These are phyloP conservation scores for Laguncularia racemosa DNA, from an alignment of 345 rosid species.

Conservation along the genomic window DNA sequence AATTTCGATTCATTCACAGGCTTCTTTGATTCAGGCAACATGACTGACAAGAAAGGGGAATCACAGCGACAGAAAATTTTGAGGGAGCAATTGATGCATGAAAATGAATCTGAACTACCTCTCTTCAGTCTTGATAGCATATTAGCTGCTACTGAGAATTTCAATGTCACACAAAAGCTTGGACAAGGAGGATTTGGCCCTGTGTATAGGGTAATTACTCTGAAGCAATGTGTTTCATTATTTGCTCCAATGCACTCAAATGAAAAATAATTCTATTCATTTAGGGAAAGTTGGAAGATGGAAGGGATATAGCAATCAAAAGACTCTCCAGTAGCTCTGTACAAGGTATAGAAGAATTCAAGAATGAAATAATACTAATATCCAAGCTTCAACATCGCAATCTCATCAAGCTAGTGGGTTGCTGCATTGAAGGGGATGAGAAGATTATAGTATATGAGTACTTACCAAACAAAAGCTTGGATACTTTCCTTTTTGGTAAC, in stretches of 20 bases:
- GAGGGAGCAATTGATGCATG: not conserved
- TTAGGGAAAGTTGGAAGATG: conserved; percentile 40
- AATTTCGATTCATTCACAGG: not conserved
- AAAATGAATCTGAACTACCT: not conserved
- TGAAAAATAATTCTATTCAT: not conserved
- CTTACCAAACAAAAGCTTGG: conserved; percentile 18
- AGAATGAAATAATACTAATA: conserved; percentile 11
- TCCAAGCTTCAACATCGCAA: conserved; percentile 19
- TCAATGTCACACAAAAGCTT: conserved; percentile 1
- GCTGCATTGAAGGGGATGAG: conserved; percentile 9
- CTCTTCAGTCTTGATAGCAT: not conserved
- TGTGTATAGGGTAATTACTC: conserved; percentile 4
- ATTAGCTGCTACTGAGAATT: not conserved
- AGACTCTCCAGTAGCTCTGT: conserved; percentile 13
- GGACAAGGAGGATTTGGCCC: conserved; percentile 13
- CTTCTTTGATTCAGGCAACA: not conserved
- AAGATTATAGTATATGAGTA: conserved; percentile 16
- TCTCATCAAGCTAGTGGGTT: conserved; percentile 18
- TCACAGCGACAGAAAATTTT: not conserved
- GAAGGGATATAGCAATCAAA: conserved; percentile 16
- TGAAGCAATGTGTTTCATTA: not conserved
- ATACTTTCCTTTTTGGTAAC: conserved; percentile 14
- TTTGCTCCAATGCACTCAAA: not conserved
- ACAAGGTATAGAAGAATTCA: conserved; percentile 13
- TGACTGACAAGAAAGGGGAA: not conserved